Evolutionary conservation across 306 rosid species (phyloP).

Genomic region (Acacia confusa): DNA sequence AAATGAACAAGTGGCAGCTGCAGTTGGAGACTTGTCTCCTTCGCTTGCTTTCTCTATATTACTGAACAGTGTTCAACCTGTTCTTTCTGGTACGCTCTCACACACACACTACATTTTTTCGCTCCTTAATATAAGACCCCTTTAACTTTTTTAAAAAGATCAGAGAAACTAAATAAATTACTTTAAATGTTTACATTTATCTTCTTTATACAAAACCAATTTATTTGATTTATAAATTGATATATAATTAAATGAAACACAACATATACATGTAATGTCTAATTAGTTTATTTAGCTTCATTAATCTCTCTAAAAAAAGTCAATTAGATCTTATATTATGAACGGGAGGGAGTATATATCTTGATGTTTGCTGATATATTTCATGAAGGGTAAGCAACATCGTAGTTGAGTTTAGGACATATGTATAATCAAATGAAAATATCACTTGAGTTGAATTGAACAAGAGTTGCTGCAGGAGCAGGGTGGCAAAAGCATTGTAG

Average conservation of each 20-base stretch:
- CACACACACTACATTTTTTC: neutral
- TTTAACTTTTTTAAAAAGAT: too few relatives aligned
- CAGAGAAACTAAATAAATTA: too few relatives aligned
- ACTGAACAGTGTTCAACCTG: slow-evolving; percentile 58
- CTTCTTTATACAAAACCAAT: too few relatives aligned
- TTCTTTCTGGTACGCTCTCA: slow-evolving; percentile 47
- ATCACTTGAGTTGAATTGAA: slow-evolving; percentile 10
- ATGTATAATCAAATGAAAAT: neutral
- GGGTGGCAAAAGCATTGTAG: slow-evolving; percentile 57
- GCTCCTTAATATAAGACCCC: too few relatives aligned
- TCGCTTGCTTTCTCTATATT: slow-evolving; percentile 47
- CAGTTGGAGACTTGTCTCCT: slow-evolving; percentile 49
- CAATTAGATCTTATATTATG: too few relatives aligned
- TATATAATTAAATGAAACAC: too few relatives aligned
- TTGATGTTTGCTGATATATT: neutral
- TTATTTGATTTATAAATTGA: too few relatives aligned
- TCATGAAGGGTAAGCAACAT: neutral
- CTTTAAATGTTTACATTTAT: too few relatives aligned
- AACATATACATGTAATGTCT: too few relatives aligned
- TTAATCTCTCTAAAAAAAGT: too few relatives aligned
- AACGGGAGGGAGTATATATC: too few relatives aligned
- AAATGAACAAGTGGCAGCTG: slow-evolving; percentile 35
- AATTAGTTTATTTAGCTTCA: too few relatives aligned
- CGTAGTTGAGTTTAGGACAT: neutral
- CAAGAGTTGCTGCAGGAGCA: slow-evolving; percentile 59